Conservation (phyloP, 1,284 basidiomycete genomes). For the Exsudoporus floridanus region DNA sequence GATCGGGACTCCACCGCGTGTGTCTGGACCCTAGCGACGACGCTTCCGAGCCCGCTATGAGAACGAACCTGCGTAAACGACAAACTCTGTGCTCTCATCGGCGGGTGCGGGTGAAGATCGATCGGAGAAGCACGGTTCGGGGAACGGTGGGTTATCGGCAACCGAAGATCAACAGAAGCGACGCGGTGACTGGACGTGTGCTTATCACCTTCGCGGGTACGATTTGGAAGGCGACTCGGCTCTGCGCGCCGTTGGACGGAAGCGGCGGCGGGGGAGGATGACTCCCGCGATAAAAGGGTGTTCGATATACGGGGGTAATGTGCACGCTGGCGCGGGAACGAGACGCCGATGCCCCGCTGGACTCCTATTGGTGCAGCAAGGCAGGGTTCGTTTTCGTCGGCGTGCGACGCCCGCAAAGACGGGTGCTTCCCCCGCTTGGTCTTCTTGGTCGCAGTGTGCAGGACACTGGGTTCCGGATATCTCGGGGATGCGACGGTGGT, state of each 20-base stretch:
- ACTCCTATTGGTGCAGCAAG: neutral
- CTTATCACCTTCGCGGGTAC: conserved; percentile 16
- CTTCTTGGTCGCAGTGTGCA: conserved; percentile 2
- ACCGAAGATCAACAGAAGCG: conserved; percentile 24
- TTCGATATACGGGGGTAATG: conserved; percentile 16
- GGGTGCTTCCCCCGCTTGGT: conserved; percentile 7
- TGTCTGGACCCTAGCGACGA: neutral
- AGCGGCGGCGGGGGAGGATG: neutral
- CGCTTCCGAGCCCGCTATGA: conserved; percentile 2
- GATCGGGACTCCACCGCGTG: conserved; percentile 9
- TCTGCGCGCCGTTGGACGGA: conserved; percentile 4
- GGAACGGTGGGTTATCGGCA: conserved; percentile 4
- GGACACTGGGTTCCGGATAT: neutral
- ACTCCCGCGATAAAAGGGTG: neutral
- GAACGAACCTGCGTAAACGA: conserved; percentile 3
- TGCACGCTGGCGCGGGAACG: conserved; percentile 18
- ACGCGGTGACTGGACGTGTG: conserved; percentile 10
- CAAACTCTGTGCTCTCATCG: conserved; percentile 13
- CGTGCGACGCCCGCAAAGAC: neutral
- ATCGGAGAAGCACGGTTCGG: conserved; percentile 20
- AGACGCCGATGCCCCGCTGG: conserved; percentile 8
- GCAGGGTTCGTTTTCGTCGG: conserved; percentile 26
- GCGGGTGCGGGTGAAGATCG: conserved; percentile 18
- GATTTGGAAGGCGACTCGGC: conserved; percentile 6
- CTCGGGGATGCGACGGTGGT: neutral